Base-by-base conservation (phyloP, 1,284 basidiomycete species). In the Cystobasidiaceae sp. region DNA sequence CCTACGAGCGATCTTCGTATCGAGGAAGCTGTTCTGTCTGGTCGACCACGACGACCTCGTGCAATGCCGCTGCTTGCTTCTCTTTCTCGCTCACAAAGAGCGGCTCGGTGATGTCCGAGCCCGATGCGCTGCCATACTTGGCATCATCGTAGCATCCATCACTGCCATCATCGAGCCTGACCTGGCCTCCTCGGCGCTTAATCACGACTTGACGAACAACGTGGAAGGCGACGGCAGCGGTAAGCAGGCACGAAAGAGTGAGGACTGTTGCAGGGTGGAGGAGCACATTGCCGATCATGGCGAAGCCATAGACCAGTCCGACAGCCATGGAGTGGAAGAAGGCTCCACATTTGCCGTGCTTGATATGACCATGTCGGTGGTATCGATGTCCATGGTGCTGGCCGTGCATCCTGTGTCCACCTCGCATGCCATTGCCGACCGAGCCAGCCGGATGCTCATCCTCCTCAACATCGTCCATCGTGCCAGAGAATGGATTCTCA, bases 401-500 rank as follows among this genome's bases (percentile, higher is more conserved):
- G n/a, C 27, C 23, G 2, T n/a, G n/a, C n/a, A n/a, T n/a, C n/a
- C 25, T n/a, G n/a, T n/a, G n/a, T n/a, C n/a, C n/a, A n/a, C n/a
- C n/a, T n/a, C n/a, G 32, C 28, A 44, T 44, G 39, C 46, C 39
- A 25, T 34, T 33, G 21, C 41, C 33, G 46, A 62, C 39, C 13
- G 51, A 41, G 6, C 37, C 49, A 11, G 48, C 3, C 2, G 23
- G 23, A 28, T 21, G 28, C 28, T 46, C 56, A 32, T 49, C 37
- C 9, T 43, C 56, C n/a, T 59, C 56, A 39, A 37, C 56, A 50
- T 62, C 60, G 30, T 62, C 60, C 6, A 49, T 43, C 27, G 37
- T n/a, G n/a, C 60, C 60, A 43, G 60, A 64, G 51, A 64, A 64
- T 15, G 61, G 61, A 32, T 64, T 64, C 19, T 64, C 61, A 25